Percentiles rank a stretch among this genome's conserved stretches.
These are phyloP conservation scores for Phialophora tarda DNA, from an alignment of 2,329 filamentous ascomycete species.

Conservation along the genomic window DNA sequence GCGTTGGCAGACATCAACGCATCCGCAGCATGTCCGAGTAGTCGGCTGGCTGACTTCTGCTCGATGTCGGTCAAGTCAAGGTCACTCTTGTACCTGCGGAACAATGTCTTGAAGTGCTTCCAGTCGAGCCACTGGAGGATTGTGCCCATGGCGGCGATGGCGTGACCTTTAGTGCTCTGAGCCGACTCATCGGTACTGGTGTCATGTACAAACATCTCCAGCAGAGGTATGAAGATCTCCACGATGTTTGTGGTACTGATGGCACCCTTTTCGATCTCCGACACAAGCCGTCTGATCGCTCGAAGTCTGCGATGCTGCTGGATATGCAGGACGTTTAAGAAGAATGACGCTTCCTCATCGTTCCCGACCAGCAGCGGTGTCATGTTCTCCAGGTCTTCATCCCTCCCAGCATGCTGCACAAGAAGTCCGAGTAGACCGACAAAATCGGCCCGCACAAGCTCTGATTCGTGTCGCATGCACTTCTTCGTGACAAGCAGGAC, in stretches of 20 bases:
- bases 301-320: conserved; percentile 84
- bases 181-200: conserved; percentile 75
- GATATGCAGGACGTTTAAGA: conserved; percentile 89
- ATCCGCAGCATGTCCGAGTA: conserved; percentile 82
- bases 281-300: conserved; percentile 76
- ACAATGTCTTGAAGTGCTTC: conserved; percentile 84
- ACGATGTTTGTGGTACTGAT: conserved; percentile 79
- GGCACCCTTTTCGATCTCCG: conserved; percentile 66
- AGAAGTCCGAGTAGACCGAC: conserved; percentile 79
- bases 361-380: conserved; percentile 69
- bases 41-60: conserved; percentile 76
- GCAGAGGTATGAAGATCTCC: conserved; percentile 84
- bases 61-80: conserved; percentile 69
- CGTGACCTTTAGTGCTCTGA: conserved; percentile 83
- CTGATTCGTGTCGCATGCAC: conserved; percentile 77
- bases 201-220: conserved; percentile 94
- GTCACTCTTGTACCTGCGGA: conserved; percentile 83
- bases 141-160: conserved; percentile 77
- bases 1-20: conserved; percentile 66
- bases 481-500: conserved; percentile 77
- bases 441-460: conserved; percentile 83
- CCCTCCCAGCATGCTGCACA: conserved; percentile 71
- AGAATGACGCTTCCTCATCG: conserved; percentile 85
- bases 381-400: conserved; percentile 76
- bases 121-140: conserved; percentile 81